Evolutionary conservation across 371 early-diverging fungal species (phyloP).

Genomic region (Mortierella sp.): DNA sequence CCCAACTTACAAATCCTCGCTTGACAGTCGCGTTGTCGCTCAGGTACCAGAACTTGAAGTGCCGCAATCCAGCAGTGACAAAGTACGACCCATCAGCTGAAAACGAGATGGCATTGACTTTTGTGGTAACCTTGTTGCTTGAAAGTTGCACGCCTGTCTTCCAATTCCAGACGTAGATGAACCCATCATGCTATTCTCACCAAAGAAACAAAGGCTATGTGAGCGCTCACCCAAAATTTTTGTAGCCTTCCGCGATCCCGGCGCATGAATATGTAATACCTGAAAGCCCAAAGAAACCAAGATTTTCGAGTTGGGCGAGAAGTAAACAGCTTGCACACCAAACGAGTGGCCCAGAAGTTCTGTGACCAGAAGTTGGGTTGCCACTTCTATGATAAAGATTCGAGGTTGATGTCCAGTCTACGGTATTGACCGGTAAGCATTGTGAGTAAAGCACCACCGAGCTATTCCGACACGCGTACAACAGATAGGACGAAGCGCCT

Average conservation of each 20-base stretch:
- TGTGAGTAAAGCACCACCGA: no score
- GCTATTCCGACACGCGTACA: no score
- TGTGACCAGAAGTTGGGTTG: constrained; percentile 61
- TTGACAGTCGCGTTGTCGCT: constrained; percentile 50
- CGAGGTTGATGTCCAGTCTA: constrained; percentile 88
- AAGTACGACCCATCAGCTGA: constrained; percentile 75
- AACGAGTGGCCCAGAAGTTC: constrained; percentile 84
- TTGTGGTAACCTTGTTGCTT: constrained; percentile 74
- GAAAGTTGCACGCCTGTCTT: constrained; percentile 72
- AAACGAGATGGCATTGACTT: constrained; percentile 69
- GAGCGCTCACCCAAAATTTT: background rate
- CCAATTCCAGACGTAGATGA: constrained; percentile 88
- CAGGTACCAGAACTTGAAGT: constrained; percentile 87
- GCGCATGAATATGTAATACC: constrained; percentile 51
- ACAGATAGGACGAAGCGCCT: background rate
- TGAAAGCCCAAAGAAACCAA: constrained; percentile 87
- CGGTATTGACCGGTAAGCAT: background rate
- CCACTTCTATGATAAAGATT: constrained; percentile 79
- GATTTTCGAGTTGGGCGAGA: constrained; percentile 79
- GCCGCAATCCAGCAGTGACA: constrained; percentile 83
- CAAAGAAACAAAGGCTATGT: no score
- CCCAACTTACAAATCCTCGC: constrained; percentile 18
- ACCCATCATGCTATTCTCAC: constrained; percentile 78
- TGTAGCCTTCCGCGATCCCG: background rate
- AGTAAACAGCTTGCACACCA: constrained; percentile 77